These are phyloP conservation scores for Xylaria sp. DNA, from an alignment of 495 filamentous ascomycete genomes.

Conservation along the genomic window DNA sequence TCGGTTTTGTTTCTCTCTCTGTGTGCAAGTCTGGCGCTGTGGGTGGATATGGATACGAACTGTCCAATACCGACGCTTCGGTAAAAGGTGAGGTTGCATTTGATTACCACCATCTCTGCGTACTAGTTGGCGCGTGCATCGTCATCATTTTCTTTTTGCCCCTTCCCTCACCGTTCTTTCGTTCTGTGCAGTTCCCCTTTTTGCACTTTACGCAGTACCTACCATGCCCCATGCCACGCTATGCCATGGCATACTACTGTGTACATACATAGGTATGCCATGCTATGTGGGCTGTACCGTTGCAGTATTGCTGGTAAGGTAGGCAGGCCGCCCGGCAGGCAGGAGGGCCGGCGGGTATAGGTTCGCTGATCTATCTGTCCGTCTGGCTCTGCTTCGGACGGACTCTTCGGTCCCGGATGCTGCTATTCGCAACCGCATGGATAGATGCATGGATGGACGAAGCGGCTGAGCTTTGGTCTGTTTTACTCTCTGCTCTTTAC, in stretches of 20 bases:
- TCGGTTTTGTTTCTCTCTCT: background rate
- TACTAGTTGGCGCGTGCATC: constrained; percentile 1
- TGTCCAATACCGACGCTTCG: constrained; percentile 19
- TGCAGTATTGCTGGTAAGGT: background rate
- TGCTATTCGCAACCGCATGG: background rate
- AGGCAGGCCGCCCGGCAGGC: background rate
- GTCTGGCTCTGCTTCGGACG: background rate
- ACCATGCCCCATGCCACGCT: too few species aligned
- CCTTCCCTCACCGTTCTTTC: constrained; percentile 15
- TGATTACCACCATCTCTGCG: constrained; percentile 38
- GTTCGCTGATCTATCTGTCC: background rate
- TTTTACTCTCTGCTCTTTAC: background rate
- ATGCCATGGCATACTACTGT: too few species aligned
- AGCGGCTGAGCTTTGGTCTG: background rate
- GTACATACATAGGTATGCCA: too few species aligned
- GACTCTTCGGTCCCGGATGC: constrained; percentile 6
- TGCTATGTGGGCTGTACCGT: constrained; percentile 2
- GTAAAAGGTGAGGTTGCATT: constrained; percentile 36
- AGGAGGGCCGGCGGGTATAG: background rate
- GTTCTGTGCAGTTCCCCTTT: background rate
- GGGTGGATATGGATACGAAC: background rate
- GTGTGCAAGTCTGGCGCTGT: background rate
- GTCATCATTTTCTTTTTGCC: background rate
- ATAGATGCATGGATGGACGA: background rate
- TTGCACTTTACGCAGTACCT: too few species aligned